These are phyloP conservation scores for Fusarium solani-melongenae DNA, from an alignment of 2,329 filamentous ascomycete genomes.

Conservation along the genomic window DNA sequence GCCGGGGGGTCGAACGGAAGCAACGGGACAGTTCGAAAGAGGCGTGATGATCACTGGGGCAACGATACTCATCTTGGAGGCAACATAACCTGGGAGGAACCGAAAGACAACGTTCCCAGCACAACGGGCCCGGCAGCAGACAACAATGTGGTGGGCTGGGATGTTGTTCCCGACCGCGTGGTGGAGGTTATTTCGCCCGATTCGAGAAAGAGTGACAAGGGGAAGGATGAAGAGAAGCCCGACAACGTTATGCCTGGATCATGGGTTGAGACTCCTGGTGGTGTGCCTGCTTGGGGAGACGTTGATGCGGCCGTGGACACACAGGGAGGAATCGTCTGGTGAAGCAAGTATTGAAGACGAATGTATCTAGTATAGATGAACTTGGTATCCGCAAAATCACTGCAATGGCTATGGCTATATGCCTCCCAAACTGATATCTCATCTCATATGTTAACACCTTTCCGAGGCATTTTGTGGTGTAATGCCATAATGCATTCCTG, in stretches of 20 bases:
- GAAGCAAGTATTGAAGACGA: conserved; percentile 7
- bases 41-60: conserved; percentile 35
- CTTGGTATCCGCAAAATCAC: conserved; percentile 36
- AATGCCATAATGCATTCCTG: conserved; percentile 5
- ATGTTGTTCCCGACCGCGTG: neutral
- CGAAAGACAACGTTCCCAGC: conserved; percentile 11
- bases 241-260: conserved; percentile 49
- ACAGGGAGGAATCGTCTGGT: conserved; percentile 37
- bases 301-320: conserved; percentile 47
- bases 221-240: neutral
- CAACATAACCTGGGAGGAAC: neutral
- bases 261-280: conserved; percentile 36
- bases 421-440: conserved; percentile 12
- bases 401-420: conserved; percentile 20
- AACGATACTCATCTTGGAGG: conserved; percentile 25
- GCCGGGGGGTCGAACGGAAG: conserved; percentile 30
- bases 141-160: conserved; percentile 30
- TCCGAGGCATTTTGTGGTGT: conserved; percentile 1
- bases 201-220: conserved; percentile 6
- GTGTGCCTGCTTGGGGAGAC: conserved; percentile 45
- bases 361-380: conserved; percentile 29
- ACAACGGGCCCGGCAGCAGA: conserved; percentile 23
- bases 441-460: conserved; percentile 4
- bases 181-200: neutral
- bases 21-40: conserved; percentile 24